Conservation (phyloP, 495 filamentous ascomycete species). For the Aspergillus nidulans region DNA sequence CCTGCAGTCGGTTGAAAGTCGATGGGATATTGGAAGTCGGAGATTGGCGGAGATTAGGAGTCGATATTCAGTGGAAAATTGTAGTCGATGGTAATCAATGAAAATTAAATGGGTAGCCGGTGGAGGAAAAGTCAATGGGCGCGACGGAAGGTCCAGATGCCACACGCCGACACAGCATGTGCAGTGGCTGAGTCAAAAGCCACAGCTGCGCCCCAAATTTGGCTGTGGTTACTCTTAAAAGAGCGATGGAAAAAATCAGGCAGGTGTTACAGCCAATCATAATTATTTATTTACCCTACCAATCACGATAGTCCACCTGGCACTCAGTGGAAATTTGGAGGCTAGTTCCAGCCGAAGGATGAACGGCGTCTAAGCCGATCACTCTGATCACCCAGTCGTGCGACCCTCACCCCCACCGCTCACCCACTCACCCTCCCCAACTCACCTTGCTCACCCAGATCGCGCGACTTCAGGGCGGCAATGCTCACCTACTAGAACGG, state of each 20-base stretch:
- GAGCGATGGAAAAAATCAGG: not conserved
- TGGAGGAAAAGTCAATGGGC: no score
- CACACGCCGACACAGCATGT: no score
- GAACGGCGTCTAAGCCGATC: not conserved
- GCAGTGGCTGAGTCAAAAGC: no score
- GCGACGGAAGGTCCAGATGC: no score
- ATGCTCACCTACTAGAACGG: slow-evolving; percentile 5
- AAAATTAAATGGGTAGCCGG: no score
- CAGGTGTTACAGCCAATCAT: not conserved
- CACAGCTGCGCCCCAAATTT: no score
- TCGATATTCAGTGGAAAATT: no score
- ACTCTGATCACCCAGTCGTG: not conserved
- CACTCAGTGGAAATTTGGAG: not conserved
- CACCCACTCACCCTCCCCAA: not conserved
- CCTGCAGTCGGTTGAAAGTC: no score
- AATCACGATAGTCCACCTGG: not conserved
- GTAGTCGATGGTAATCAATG: no score
- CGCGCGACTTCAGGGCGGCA: slow-evolving; percentile 1
- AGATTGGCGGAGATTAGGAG: no score
- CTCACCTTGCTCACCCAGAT: not conserved
- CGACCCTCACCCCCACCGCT: not conserved
- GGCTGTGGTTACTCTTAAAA: not conserved
- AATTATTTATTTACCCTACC: not conserved
- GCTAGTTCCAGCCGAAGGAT: not conserved
- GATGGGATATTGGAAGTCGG: no score